These are phyloP conservation scores for Avena sativa DNA, from an alignment of 176 grass and related monocot genomes.

Conservation along the genomic window DNA sequence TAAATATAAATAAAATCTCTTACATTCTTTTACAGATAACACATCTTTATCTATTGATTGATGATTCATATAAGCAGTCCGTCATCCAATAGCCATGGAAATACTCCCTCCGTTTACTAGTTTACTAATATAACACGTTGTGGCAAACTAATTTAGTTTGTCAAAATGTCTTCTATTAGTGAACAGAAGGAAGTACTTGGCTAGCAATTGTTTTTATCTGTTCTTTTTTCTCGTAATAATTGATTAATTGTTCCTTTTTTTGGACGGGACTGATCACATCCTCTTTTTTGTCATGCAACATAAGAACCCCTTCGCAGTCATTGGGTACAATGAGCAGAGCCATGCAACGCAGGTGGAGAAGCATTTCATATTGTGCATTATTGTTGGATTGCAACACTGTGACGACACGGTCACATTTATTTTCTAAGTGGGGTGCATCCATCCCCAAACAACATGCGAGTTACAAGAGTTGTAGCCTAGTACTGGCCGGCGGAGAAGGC, in stretches of 20 bases:
- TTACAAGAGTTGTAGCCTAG: background rate
- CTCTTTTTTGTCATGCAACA: no score
- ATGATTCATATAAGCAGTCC: background rate
- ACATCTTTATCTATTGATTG: background rate
- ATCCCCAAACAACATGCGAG: background rate
- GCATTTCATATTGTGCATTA: background rate
- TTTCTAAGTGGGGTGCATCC: background rate
- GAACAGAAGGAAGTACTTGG: no score
- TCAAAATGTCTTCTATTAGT: no score
- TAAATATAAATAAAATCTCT: background rate
- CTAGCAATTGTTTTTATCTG: no score
- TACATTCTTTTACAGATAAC: background rate
- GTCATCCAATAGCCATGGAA: background rate
- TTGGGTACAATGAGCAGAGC: no score
- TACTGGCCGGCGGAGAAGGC: background rate
- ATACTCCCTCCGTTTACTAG: background rate
- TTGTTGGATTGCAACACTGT: background rate
- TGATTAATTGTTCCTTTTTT: no score
- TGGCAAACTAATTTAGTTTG: no score
- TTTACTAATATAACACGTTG: no score
- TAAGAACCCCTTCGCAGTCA: no score
- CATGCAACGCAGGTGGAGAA: background rate
- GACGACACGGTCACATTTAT: background rate
- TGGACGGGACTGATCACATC: no score
- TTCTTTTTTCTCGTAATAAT: no score